Evolutionary conservation across 2,329 filamentous ascomycete genomes (phyloP).

Genomic region (Orbilia blumenaviensis): DNA sequence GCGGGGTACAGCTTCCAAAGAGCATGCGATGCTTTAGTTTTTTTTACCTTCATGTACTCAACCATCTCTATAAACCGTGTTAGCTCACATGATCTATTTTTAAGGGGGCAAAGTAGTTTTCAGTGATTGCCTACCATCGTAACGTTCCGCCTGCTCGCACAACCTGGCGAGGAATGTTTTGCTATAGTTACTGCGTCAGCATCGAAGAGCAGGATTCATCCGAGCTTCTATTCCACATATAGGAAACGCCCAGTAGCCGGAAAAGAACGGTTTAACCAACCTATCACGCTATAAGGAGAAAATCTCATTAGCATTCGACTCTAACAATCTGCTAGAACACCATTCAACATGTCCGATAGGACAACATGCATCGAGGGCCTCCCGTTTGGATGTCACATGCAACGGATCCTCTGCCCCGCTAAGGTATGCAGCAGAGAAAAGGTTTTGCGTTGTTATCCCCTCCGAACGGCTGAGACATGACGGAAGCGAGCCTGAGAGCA

Average conservation of each 20-base stretch:
- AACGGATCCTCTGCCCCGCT: constrained; percentile 43
- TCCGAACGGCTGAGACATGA: constrained; percentile 7
- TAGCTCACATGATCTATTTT: not conserved
- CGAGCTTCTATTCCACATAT: constrained; percentile 30
- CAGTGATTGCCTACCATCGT: constrained; percentile 72
- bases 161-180: constrained; percentile 99
- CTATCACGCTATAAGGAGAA: constrained; percentile 70
- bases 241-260: constrained; percentile 38
- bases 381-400: constrained; percentile 47
- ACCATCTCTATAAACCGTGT: constrained; percentile 78
- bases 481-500: not conserved
- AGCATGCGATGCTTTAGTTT: not conserved
- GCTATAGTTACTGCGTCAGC: constrained; percentile 66
- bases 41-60: constrained; percentile 88
- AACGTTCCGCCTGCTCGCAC: constrained; percentile 99
- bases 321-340: not conserved
- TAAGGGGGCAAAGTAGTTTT: not conserved
- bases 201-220: constrained; percentile 53
- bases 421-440: not conserved
- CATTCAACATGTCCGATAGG: not conserved
- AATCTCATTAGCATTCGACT: constrained; percentile 61
- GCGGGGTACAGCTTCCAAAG: constrained; percentile 54
- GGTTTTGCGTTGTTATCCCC: constrained; percentile 38
- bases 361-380: not conserved
- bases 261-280: constrained; percentile 64